A percentile compares a stretch with the other conserved stretches of the same genome.
Evolutionary conservation across 345 rosid genomes (phyloP).

Genomic region (Syzygium aromaticum): DNA sequence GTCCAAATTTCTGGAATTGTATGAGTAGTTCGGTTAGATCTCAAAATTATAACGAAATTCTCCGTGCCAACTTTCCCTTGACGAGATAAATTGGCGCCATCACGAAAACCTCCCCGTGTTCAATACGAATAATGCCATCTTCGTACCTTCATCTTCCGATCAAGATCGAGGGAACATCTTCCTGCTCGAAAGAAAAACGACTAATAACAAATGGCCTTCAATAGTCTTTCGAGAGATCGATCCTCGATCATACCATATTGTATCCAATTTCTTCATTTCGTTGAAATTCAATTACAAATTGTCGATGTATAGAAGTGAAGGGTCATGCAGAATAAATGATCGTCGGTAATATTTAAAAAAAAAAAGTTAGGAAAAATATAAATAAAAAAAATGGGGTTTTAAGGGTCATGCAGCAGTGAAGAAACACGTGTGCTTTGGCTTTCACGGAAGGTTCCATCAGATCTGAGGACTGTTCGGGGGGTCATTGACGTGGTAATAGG

Average conservation of each 20-base stretch:
- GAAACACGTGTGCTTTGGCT: neutral
- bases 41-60: neutral
- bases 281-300: neutral
- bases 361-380: neutral
- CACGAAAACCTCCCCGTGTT: neutral
- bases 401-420: neutral
- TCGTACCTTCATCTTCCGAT: neutral
- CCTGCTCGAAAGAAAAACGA: too few species aligned
- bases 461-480: neutral
- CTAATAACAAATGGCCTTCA: too few species aligned
- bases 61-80: neutral
- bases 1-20: too few species aligned
- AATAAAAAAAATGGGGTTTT: neutral
- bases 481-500: neutral
- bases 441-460: neutral
- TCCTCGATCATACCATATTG: too few species aligned
- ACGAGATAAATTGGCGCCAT: neutral
- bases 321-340: neutral
- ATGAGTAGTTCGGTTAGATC: neutral
- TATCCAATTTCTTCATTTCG: neutral
- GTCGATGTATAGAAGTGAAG: neutral
- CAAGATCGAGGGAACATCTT: neutral
- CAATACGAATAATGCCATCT: accelerated
- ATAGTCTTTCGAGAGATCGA: too few species aligned
- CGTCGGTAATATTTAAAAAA: neutral